phyloP scores from a whole-genome alignment of 2,329 filamentous ascomycete genomes.

The Pseudogymnoascus sp. region DNA sequence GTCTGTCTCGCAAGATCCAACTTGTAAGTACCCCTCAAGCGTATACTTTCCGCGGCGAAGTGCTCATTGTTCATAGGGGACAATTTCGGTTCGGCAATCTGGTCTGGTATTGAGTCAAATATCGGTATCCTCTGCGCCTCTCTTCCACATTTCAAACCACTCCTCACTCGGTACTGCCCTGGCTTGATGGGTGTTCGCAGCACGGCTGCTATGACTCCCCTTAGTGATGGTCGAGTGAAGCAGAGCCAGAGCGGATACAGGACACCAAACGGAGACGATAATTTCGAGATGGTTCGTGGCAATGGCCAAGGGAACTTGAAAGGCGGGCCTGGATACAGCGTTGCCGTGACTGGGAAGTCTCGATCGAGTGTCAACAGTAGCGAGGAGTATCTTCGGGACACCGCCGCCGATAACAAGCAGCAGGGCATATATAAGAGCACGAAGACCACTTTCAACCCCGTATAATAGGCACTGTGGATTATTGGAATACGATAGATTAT shows the following conservation, averaged over 20 bases:
- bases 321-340: background rate
- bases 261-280: background rate
- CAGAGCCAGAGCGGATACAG: background rate
- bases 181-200: constrained; percentile 1
- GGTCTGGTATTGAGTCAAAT: constrained; percentile 1
- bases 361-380: constrained; percentile 1
- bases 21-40: constrained; percentile 1
- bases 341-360: background rate
- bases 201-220: constrained; percentile 1
- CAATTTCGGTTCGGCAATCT: constrained; percentile 1
- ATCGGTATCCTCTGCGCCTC: background rate
- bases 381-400: background rate
- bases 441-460: background rate
- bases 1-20: constrained; percentile 10
- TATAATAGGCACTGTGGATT: background rate
- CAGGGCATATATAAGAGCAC: constrained; percentile 1
- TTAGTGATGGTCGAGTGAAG: background rate
- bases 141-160: constrained; percentile 1
- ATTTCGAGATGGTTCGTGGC: background rate
- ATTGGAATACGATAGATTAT: background rate
- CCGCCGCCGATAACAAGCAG: background rate
- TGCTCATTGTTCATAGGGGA: background rate
- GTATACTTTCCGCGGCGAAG: background rate
- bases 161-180: constrained; percentile 1
- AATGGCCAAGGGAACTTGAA: background rate